phyloP scores from a whole-genome alignment of 108 stramenopile species.

The Nitzschia sp. region DNA sequence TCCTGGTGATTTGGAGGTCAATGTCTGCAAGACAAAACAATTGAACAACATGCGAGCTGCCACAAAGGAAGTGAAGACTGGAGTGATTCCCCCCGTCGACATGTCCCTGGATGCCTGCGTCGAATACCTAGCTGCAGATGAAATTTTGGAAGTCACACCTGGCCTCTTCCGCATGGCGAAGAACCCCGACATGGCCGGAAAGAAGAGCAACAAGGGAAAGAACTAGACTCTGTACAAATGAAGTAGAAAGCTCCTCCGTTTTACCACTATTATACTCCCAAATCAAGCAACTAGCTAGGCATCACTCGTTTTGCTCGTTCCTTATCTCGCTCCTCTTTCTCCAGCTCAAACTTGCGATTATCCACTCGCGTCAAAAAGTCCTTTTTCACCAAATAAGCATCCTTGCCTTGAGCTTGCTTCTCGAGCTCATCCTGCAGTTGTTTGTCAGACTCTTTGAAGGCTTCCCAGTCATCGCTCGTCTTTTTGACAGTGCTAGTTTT shows the following conservation, averaged over 20 bases:
- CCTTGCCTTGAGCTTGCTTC: conserved; percentile 69
- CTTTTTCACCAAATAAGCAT: conserved; percentile 86
- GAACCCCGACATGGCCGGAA: conserved; percentile 78
- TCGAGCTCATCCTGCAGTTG: conserved; percentile 79
- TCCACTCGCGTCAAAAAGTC: conserved; percentile 88
- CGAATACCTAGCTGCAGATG: conserved; percentile 94
- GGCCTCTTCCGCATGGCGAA: conserved; percentile 90
- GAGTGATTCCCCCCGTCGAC: conserved; percentile 88
- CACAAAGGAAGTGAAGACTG: conserved; percentile 92
- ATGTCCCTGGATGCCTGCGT: conserved; percentile 96
- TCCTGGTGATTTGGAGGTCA: conserved; percentile 96
- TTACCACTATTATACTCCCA: background rate
- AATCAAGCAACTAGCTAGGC: background rate
- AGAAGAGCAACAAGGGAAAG: conserved; percentile 42
- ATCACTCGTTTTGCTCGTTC: conserved; percentile 56
- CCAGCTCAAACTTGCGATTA: conserved; percentile 77
- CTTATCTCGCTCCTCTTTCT: conserved; percentile 73
- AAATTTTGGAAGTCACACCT: conserved; percentile 97
- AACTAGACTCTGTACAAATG: conserved; percentile 9
- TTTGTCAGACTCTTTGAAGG: conserved; percentile 77
- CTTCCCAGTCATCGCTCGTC: conserved; percentile 88
- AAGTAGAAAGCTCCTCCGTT: conserved; percentile 1
- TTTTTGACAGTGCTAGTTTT: conserved; percentile 82
- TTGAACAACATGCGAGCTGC: conserved; percentile 98
- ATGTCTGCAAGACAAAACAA: conserved; percentile 95